Evolutionary conservation across 495 filamentous ascomycete species (phyloP), one percentile per base, ranked within the genome.

Genomic region (Physcia stellaris): DNA sequence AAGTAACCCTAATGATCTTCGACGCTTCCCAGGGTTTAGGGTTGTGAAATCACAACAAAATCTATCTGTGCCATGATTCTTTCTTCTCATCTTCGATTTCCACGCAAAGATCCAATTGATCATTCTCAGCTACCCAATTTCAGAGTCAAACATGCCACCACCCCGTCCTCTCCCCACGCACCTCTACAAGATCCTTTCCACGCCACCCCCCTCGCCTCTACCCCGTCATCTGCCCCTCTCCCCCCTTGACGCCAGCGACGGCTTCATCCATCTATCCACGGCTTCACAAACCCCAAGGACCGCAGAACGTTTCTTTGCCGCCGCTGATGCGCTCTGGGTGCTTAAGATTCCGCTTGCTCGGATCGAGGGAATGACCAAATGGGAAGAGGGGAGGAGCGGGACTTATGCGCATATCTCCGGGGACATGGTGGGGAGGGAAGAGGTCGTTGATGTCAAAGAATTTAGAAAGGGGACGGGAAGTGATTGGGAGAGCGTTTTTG

Each of bases 211-310:
- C 12, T 39, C 51, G 17, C 66, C 67, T n/a, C 57, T 71, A 40
- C 66, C 67, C 13, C 47, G 52, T 1, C 39, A 50, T 39, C 67
- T 64, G 39, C 67, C 65, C 11, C 59, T 64, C 35, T 70, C 67
- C 32, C 57, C 61, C 16, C 54, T 70, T 5, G 68, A 72, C 50
- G 54, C 51, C 39, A 50, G 64, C 33, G 68, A 72, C 38, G 68
- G 68, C 11, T 72, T 72, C 47, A 55, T 72, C 5, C 68, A 72
- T 32, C 45, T 72, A 13, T 69, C 65, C 43, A 57, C 55, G 6
- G 57, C 65, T 13, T 49, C 46, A 34, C 68, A 73, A 61, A 54
- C 65, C 20, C 66, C 67, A 18, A 55, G 46, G 24, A 73, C 68
- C n/a, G 54, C 65, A 9, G 45, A 40, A 40, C 63, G 67, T 35